Evolutionary conservation across 1,284 basidiomycete genomes (phyloP).

Genomic region (Wolfiporia cocos): DNA sequence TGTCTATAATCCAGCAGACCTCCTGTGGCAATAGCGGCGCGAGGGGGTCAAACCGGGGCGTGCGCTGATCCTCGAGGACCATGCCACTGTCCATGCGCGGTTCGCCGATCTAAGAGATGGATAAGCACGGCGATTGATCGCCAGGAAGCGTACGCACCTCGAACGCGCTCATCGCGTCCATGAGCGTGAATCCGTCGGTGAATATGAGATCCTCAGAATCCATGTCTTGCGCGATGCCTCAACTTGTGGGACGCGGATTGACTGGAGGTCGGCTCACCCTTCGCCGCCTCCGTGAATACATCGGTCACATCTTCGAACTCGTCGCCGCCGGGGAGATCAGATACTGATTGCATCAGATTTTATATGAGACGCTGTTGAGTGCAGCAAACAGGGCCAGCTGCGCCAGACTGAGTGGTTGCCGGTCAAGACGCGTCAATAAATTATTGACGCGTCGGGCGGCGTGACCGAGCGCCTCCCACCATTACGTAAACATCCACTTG

Average conservation of each 20-base stretch:
- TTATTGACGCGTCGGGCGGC: too few relatives aligned
- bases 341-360: too few relatives aligned
- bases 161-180: slow-evolving; percentile 88
- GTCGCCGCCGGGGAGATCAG: slow-evolving; percentile 43
- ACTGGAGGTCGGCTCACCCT: slow-evolving; percentile 36
- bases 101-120: slow-evolving; percentile 69
- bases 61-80: slow-evolving; percentile 37
- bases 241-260: background rate
- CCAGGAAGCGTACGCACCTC: slow-evolving; percentile 44
- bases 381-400: too few relatives aligned
- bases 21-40: slow-evolving; percentile 64
- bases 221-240: slow-evolving; percentile 44
- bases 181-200: slow-evolving; percentile 62
- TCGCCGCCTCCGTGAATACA: slow-evolving; percentile 48
- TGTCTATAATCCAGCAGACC: slow-evolving; percentile 84
- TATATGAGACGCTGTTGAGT: too few relatives aligned
- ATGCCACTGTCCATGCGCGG: slow-evolving; percentile 85
- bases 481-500: too few relatives aligned
- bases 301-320: slow-evolving; percentile 56
- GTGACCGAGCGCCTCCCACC: too few relatives aligned
- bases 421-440: too few relatives aligned
- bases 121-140: slow-evolving; percentile 10
- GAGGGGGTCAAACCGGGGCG: slow-evolving; percentile 59
- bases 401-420: too few relatives aligned
- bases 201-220: slow-evolving; percentile 60